phyloP scores from a whole-genome alignment of 1,139 yeast genomes.

The Yamadazyma conglobata region DNA sequence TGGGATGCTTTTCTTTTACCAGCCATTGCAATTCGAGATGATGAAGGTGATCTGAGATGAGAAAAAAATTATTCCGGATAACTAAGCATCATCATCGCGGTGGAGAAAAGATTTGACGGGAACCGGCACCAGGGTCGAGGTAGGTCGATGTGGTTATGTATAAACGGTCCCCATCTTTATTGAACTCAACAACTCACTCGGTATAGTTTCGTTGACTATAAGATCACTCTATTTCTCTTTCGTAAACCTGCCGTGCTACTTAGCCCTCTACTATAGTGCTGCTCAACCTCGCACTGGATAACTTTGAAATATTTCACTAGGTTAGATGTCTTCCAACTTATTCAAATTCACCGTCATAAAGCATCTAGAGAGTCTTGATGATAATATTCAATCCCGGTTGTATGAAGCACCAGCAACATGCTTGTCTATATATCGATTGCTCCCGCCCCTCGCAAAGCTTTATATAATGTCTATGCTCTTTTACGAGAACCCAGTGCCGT shows the following conservation, averaged over 20 bases:
- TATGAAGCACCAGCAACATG: constrained; percentile 88
- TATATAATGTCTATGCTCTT: constrained; percentile 85
- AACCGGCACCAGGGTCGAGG: too few species aligned
- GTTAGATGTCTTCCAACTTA: constrained; percentile 8
- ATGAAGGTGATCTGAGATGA: constrained; percentile 1
- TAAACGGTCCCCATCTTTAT: too few species aligned
- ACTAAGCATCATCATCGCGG: constrained; percentile 1
- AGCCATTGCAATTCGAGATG: constrained; percentile 8
- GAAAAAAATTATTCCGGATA: too few species aligned
- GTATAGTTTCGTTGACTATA: too few species aligned
- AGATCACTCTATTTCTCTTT: too few species aligned
- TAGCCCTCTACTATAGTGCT: too few species aligned
- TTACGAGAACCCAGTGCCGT: constrained; percentile 67
- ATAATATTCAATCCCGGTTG: constrained; percentile 72
- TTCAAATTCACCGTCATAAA: constrained; percentile 70
- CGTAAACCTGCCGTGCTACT: too few species aligned
- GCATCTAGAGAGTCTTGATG: constrained; percentile 86
- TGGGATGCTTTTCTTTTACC: constrained; percentile 16
- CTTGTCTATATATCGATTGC: constrained; percentile 78
- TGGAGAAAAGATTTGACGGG: too few species aligned
- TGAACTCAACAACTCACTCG: too few species aligned
- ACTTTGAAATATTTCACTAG: too few species aligned
- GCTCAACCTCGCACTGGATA: background rate
- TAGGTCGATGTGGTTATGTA: too few species aligned
- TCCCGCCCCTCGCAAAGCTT: constrained; percentile 88